phyloP scores from a whole-genome alignment of 2,329 filamentous ascomycete species.

The Gnomoniopsis smithogilvyi region DNA sequence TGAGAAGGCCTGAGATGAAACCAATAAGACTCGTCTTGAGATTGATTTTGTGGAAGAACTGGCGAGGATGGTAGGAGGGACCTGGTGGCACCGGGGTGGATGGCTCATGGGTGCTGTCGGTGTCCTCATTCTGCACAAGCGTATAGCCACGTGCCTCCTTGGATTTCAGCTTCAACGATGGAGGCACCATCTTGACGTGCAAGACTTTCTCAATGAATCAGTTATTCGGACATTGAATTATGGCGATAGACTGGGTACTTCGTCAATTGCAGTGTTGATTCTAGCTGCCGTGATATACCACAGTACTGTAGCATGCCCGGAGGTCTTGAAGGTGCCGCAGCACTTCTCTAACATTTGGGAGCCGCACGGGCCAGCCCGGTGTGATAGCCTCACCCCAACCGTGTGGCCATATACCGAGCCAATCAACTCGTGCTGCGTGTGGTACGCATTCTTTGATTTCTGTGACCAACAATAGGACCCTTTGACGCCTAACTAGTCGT shows the following conservation, averaged over 20 bases:
- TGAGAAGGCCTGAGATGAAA: slow-evolving; percentile 21
- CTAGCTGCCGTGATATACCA: no score
- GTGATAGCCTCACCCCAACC: neutral
- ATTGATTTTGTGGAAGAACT: slow-evolving; percentile 11
- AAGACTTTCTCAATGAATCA: neutral
- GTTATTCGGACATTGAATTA: neutral
- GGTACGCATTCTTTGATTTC: neutral
- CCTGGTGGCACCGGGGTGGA: slow-evolving; percentile 4
- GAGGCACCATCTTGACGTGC: slow-evolving; percentile 8
- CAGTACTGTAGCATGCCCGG: no score
- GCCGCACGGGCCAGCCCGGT: neutral
- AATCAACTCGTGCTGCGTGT: neutral
- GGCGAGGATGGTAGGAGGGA: slow-evolving; percentile 14
- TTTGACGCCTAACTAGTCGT: neutral
- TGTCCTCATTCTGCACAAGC: slow-evolving; percentile 15
- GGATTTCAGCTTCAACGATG: slow-evolving; percentile 13
- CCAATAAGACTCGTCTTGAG: slow-evolving; percentile 20
- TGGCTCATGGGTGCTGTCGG: slow-evolving; percentile 8
- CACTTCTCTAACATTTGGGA: no score
- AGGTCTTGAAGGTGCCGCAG: no score
- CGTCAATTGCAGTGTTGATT: neutral
- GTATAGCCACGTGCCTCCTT: slow-evolving; percentile 18
- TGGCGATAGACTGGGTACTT: neutral
- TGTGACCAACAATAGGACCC: neutral
- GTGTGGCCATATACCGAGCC: neutral